Evolutionary conservation across 306 rosid genomes (phyloP).

Genomic region (Medicago ruthenica): DNA sequence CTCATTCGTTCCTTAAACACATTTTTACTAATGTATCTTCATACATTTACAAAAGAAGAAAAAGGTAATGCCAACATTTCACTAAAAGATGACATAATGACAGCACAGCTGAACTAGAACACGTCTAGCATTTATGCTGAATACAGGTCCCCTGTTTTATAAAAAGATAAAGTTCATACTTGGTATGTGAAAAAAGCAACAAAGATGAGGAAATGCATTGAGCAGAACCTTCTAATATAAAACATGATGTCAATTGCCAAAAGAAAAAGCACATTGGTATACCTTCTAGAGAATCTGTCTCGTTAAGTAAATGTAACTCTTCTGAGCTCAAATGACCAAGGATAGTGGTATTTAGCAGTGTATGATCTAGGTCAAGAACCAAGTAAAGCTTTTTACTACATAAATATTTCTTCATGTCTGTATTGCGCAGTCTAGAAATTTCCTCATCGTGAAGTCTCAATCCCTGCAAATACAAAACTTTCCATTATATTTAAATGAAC

Average conservation of each 20-base stretch:
- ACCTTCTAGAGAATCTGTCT: constrained; percentile 74
- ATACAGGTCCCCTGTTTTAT: not conserved
- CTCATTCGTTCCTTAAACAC: constrained; percentile 24
- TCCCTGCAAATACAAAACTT: constrained; percentile 58
- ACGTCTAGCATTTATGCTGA: constrained; percentile 23
- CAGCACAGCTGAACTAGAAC: constrained; percentile 1
- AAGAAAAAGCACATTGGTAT: constrained; percentile 38
- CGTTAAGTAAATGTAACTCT: constrained; percentile 65
- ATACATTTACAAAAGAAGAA: not conserved
- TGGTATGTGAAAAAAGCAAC: constrained; percentile 19
- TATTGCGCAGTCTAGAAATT: constrained; percentile 66
- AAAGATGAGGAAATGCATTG: not conserved
- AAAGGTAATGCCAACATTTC: constrained; percentile 14
- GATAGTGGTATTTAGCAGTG: constrained; percentile 75
- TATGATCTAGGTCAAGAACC: constrained; percentile 94
- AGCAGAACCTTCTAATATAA: not conserved
- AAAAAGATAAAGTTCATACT: not conserved
- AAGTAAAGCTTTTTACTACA: constrained; percentile 66
- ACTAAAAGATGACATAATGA: not conserved
- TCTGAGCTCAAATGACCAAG: constrained; percentile 61
- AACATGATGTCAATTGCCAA: constrained; percentile 32
- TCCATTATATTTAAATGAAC: constrained; percentile 18
- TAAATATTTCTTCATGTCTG: constrained; percentile 69
- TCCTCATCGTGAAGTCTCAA: constrained; percentile 80
- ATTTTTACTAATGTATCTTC: not conserved